phyloP scores from a whole-genome alignment of 2,329 filamentous ascomycete species.

The Aspergillus novofumigatus region DNA sequence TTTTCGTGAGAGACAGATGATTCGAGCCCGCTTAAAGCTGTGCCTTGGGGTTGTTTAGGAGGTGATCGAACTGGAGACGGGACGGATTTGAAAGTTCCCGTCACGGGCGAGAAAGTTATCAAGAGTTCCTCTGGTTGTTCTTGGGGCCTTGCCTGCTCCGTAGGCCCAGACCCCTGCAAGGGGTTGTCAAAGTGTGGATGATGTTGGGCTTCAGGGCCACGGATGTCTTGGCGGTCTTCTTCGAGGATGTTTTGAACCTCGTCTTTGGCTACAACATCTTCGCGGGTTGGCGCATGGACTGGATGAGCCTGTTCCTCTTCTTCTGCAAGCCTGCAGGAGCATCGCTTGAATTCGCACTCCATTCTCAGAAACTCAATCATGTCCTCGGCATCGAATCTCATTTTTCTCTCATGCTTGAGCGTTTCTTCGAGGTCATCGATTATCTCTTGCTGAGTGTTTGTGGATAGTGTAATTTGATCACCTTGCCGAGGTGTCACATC shows the following conservation, averaged over 20 bases:
- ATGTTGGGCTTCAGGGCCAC: not conserved
- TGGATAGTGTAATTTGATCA: constrained; percentile 19
- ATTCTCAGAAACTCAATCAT: constrained; percentile 50
- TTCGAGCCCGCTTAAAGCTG: constrained; percentile 13
- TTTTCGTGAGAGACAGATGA: constrained; percentile 3
- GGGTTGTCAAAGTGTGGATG: not conserved
- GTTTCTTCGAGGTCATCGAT: constrained; percentile 46
- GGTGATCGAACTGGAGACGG: constrained; percentile 34
- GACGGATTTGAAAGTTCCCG: constrained; percentile 41
- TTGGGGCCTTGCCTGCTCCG: constrained; percentile 16
- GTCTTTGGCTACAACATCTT: not conserved
- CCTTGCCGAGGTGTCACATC: constrained; percentile 24
- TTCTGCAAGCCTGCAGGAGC: constrained; percentile 46
- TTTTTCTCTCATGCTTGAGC: constrained; percentile 47
- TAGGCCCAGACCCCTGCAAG: not conserved
- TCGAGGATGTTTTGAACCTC: not conserved
- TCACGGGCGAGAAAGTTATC: constrained; percentile 42
- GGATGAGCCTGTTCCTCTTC: constrained; percentile 37
- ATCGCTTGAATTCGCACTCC: constrained; percentile 47
- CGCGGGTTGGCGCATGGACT: constrained; percentile 25
- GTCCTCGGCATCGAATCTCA: constrained; percentile 52
- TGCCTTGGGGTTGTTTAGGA: constrained; percentile 18
- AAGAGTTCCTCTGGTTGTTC: constrained; percentile 29
- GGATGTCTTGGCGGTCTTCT: not conserved
- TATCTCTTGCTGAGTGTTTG: constrained; percentile 38